Base-by-base conservation (phyloP, 1,284 basidiomycete species). In the Anthracocystis setariae region DNA sequence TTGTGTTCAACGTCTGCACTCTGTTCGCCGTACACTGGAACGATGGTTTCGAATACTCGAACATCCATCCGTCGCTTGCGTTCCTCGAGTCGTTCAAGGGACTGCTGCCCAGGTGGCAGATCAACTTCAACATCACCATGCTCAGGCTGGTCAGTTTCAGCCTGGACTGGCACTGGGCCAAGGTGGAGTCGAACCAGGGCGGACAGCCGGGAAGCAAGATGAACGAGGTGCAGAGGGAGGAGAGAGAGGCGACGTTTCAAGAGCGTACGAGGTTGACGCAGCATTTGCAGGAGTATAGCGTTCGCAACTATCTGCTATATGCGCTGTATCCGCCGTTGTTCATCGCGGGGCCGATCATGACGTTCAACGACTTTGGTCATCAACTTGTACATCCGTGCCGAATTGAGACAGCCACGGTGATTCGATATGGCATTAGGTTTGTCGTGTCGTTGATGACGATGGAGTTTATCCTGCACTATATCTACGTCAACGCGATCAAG, bases 401-500 rank as follows among this genome's bases (percentile, higher is more conserved):
- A n/a, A 67, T 73, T 46, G 38, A 24, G 5, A 29, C 25, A 3
- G 73, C 80, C 23, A 72, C 82, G 2, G 77, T 85, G 10, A 8
- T 85, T 2, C 67, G 72, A 15, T 98, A 98, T 76, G 84, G 88
- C 0, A 35, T 89, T 20, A 90, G 95, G 10, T 94, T 95, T 79
- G 58, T 90, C 3, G 78, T 86, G 38, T 91, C 89, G 69, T 82
- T 93, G 32, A 81, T 96, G 44, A 91, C 90, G 2, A 94, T 98
- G 90, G 96, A 99, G 84, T 84, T 91, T 47, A 88, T 97, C 51
- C 86, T 96, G 38, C 95, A 99, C 82, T 93, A 88, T 81, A 95
- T 98, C 90, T 95, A 97, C 78, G 91, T 98, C 27, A 92, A 96
- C 18, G 95, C 94, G 5, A 97, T 98, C 85, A 98, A 98, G 84